These are phyloP conservation scores for Lecanicillium sp. DNA, from an alignment of 2,329 filamentous ascomycete genomes.

Conservation along the genomic window DNA sequence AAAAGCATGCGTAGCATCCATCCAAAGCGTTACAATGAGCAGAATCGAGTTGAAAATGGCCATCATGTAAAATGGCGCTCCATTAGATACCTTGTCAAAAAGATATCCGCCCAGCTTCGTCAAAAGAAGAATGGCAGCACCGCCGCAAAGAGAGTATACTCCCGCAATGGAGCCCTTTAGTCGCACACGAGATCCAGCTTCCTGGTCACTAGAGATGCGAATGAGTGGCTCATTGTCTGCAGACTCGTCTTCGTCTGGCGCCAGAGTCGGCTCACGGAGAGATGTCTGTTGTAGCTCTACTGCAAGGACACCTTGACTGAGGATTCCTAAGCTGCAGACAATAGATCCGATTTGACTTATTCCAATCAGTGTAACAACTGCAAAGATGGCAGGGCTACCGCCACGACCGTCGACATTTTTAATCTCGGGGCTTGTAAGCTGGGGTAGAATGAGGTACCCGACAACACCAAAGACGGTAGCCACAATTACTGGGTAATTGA, in stretches of 20 bases:
- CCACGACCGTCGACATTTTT: slow-evolving; percentile 54
- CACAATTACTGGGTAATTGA: slow-evolving; percentile 66
- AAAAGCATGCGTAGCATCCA: slow-evolving; percentile 38
- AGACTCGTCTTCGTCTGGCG: slow-evolving; percentile 29
- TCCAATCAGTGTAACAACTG: slow-evolving; percentile 73
- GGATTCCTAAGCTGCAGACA: slow-evolving; percentile 84
- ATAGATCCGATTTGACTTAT: slow-evolving; percentile 95
- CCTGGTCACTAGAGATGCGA: slow-evolving; percentile 18
- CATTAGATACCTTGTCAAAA: slow-evolving; percentile 67
- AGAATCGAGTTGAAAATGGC: slow-evolving; percentile 75
- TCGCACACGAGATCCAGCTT: slow-evolving; percentile 38
- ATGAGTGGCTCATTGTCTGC: slow-evolving; percentile 34
- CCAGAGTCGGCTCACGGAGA: slow-evolving; percentile 18
- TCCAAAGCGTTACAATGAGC: slow-evolving; percentile 45
- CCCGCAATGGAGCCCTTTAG: slow-evolving; percentile 93
- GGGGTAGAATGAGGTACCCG: slow-evolving; percentile 70
- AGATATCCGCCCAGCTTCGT: slow-evolving; percentile 85
- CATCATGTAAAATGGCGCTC: slow-evolving; percentile 92
- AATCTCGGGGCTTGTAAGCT: slow-evolving; percentile 69
- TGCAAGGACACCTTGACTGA: slow-evolving; percentile 70
- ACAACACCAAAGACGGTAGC: slow-evolving; percentile 66
- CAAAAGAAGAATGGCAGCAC: slow-evolving; percentile 78
- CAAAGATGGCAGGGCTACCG: slow-evolving; percentile 60
- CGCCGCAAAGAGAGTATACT: slow-evolving; percentile 85
- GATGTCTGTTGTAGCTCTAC: slow-evolving; percentile 29